phyloP scores from a whole-genome alignment of 2,329 filamentous ascomycete genomes.

The Diplodia sapinea region DNA sequence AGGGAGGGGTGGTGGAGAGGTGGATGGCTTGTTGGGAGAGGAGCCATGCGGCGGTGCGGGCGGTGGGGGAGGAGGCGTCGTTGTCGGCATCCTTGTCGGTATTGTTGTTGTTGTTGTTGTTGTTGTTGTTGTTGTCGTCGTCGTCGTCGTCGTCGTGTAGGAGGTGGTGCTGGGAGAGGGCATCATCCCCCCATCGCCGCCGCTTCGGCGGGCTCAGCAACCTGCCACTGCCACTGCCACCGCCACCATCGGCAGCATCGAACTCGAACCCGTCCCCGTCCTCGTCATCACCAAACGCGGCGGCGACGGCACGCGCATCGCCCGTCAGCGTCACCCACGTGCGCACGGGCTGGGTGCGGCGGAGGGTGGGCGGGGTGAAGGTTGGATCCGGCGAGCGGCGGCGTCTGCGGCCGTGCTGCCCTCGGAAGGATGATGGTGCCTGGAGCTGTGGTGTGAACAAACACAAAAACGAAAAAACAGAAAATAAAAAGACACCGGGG shows the following conservation, averaged over 20 bases:
- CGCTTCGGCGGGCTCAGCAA: too few species aligned
- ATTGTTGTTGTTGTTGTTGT: too few species aligned
- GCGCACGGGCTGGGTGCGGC: not conserved
- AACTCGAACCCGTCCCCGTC: too few species aligned
- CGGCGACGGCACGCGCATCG: not conserved
- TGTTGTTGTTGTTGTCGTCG: too few species aligned
- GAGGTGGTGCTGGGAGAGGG: not conserved
- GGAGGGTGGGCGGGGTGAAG: not conserved
- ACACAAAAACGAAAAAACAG: too few species aligned
- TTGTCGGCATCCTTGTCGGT: not conserved
- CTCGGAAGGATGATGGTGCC: not conserved
- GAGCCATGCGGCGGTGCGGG: not conserved
- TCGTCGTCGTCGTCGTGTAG: too few species aligned
- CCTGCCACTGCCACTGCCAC: not conserved
- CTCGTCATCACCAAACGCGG: not conserved
- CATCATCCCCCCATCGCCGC: too few species aligned
- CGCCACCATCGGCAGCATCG: not conserved
- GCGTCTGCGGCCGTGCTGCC: not conserved
- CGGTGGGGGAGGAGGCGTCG: not conserved
- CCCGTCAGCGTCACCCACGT: constrained; percentile 1
- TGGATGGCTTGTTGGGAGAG: not conserved
- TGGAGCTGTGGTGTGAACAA: constrained; percentile 5
- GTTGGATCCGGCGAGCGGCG: not conserved
- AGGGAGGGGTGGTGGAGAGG: not conserved
- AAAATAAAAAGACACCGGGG: too few species aligned